Evolutionary conservation across 805 yeast species (phyloP).

Genomic region (Ogataea methanolica): DNA sequence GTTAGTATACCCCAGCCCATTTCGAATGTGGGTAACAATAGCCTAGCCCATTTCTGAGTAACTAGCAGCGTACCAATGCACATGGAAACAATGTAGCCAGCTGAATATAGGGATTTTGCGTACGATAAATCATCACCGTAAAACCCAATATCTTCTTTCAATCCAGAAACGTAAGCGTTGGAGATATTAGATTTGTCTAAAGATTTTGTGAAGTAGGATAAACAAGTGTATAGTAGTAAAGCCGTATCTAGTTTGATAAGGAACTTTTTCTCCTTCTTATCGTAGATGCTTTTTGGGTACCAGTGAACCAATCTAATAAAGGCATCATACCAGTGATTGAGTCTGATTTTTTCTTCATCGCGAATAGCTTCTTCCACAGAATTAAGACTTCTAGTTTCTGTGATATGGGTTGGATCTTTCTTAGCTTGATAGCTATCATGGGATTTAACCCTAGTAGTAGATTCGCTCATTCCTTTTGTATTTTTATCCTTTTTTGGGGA

Average conservation of each 20-base stretch:
- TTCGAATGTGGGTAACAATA: constrained; percentile 21
- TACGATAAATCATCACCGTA: constrained; percentile 39
- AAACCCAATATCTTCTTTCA: constrained; percentile 53
- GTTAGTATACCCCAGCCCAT: constrained; percentile 27
- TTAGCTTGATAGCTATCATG: no score
- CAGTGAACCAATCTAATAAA: constrained; percentile 48
- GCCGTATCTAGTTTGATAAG: constrained; percentile 51
- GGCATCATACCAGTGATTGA: constrained; percentile 53
- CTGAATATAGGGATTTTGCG: constrained; percentile 35
- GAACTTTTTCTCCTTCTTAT: constrained; percentile 33
- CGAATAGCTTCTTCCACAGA: constrained; percentile 9
- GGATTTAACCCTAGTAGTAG: no score
- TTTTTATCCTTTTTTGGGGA: no score
- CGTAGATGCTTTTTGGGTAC: constrained; percentile 23
- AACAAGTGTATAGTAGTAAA: constrained; percentile 41
- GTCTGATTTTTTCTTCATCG: constrained; percentile 31
- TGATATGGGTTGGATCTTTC: no score
- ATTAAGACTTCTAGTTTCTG: no score
- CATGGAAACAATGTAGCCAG: constrained; percentile 28
- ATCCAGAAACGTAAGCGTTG: constrained; percentile 64
- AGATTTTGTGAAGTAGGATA: constrained; percentile 65
- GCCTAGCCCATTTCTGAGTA: constrained; percentile 22
- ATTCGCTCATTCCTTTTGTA: no score
- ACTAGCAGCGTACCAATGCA: constrained; percentile 19
- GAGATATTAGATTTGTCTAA: constrained; percentile 58